Base-by-base conservation (phyloP, 2,329 filamentous ascomycete species). In the Teratosphaeria zuluensis region DNA sequence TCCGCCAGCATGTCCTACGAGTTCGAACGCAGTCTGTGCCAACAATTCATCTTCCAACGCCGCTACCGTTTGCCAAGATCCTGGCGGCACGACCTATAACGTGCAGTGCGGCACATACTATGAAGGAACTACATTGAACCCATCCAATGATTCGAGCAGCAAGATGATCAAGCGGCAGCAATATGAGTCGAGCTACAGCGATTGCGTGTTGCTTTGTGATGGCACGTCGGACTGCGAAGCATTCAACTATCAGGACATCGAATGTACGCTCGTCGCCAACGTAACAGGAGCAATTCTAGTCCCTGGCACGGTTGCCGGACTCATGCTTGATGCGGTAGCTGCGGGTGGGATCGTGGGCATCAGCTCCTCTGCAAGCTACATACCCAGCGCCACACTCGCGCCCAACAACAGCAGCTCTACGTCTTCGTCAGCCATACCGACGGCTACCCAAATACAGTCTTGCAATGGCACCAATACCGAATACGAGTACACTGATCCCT, bases 401-500 rank as follows among this genome's bases (percentile, higher is more conserved):
- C 35, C 46, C 19, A 57, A 31, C 19, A 38, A 12, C 32, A 57
- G 56, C 48, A 35, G 31, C 35, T 12, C n/a, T 28, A 53, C 46
- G 24, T 32, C 28, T 51, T 28, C 21, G 11, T 48, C 56, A 24
- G 33, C 56, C 32, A 28, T 35, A 19, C 56, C 51, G 5, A 55
- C 54, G 19, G 54, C 54, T 31, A 42, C 54, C 19, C 9, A n/a
- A 9, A 56, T 56, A 56, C 35, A 32, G 19, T 56, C 54, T 30
- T 56, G 54, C 54, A 56, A 46, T 14, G 21, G 24, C 28, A 38
- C 31, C 9, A 35, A 31, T 3, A 24, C 33, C 31, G 9, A 56
- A 21, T 56, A 38, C 35, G 9, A 21, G 19, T 56, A 56, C 54
- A 56, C 54, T 28, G 54, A 56, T 19, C 54, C 54, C 38, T 42